phyloP scores from a whole-genome alignment of 306 rosid genomes.

The Glycine latifolia region DNA sequence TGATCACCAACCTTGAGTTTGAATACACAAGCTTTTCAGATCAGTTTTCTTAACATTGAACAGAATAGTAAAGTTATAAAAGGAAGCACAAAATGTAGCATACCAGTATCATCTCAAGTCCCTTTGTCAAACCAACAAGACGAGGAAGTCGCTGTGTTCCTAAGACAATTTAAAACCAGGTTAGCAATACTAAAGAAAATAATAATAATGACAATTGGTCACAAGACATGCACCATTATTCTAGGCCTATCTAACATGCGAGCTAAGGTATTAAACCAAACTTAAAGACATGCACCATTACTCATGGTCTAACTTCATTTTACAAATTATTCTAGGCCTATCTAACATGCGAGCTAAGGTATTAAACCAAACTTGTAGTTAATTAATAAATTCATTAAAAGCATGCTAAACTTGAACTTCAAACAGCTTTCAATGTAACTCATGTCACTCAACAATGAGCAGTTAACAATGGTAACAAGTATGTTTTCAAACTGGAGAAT shows the following conservation, averaged over 20 bases:
- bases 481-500: conserved; percentile 28
- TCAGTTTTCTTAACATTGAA: conserved; percentile 40
- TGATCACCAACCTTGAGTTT: conserved; percentile 30
- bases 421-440: conserved; percentile 20
- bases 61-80: conserved; percentile 29
- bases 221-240: neutral
- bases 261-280: conserved; percentile 36
- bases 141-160: conserved; percentile 99
- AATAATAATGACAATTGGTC: conserved; percentile 23
- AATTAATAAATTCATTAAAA: conserved; percentile 9
- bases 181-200: conserved; percentile 28
- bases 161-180: conserved; percentile 55
- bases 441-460: conserved; percentile 1
- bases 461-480: conserved; percentile 18
- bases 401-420: conserved; percentile 19
- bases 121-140: conserved; percentile 93
- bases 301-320: conserved; percentile 22
- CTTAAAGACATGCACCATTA: neutral
- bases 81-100: conserved; percentile 39
- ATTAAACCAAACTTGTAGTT: conserved; percentile 33
- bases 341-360: conserved; percentile 1
- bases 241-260: neutral
- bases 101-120: conserved; percentile 96
- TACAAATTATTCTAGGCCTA: conserved; percentile 26
- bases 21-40: conserved; percentile 23